These are phyloP conservation scores for Tylopilus cervinicoccineus DNA, from an alignment of 768 basidiomycete species.

Conservation along the genomic window DNA sequence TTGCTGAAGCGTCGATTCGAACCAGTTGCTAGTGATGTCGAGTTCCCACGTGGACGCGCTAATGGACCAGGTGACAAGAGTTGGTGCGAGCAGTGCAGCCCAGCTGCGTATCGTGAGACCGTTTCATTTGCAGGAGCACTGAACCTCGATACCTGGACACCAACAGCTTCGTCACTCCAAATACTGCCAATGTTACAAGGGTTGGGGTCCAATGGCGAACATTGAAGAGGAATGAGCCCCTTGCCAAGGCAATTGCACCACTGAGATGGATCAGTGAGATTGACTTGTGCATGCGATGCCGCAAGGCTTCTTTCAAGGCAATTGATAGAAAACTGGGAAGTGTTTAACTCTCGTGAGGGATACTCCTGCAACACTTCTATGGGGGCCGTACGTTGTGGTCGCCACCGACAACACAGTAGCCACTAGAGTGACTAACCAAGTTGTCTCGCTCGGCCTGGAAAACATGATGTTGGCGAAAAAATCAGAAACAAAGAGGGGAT, in stretches of 20 bases:
- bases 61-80: neutral
- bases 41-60: slow-evolving; percentile 4
- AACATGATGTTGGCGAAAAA: neutral
- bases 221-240: neutral
- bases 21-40: slow-evolving; percentile 3
- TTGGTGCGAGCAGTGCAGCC: slow-evolving; percentile 11
- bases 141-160: slow-evolving; percentile 10
- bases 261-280: slow-evolving; percentile 13
- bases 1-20: neutral
- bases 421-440: neutral
- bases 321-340: slow-evolving; percentile 3
- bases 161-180: slow-evolving; percentile 10
- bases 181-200: slow-evolving; percentile 3
- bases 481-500: neutral
- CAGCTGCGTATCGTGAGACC: slow-evolving; percentile 7
- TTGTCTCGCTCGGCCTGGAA: neutral
- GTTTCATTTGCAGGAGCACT: neutral
- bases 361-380: neutral
- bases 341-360: neutral
- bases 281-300: slow-evolving; percentile 7
- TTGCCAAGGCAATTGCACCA: slow-evolving; percentile 6
- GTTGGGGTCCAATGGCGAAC: neutral
- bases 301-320: slow-evolving; percentile 16
- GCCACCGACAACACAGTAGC: neutral
- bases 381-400: neutral